These are phyloP conservation scores for Cyberlindnera saturnus DNA, from an alignment of 805 yeast species.

Conservation along the genomic window DNA sequence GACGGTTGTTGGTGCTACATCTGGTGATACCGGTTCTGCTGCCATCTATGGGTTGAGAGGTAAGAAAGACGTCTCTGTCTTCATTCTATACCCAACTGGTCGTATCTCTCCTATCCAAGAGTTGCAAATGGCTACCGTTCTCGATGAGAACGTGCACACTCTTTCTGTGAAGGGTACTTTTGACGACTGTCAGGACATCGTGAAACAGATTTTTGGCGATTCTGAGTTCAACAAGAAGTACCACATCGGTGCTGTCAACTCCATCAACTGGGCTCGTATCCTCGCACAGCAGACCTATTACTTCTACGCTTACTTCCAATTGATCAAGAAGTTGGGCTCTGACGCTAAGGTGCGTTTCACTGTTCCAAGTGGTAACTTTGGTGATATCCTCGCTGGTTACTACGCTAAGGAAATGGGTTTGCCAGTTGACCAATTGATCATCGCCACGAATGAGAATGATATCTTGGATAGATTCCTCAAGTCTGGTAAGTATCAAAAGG, in stretches of 20 bases:
- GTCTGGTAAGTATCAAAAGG: conserved; percentile 79
- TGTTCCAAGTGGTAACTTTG: conserved; percentile 97
- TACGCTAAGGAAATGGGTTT: conserved; percentile 94
- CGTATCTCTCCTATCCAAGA: conserved; percentile 97
- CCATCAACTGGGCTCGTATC: conserved; percentile 98
- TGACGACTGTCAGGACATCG: conserved; percentile 97
- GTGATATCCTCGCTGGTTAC: conserved; percentile 95
- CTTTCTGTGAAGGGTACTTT: conserved; percentile 93
- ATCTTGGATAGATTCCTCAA: conserved; percentile 89
- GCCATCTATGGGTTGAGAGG: conserved; percentile 97
- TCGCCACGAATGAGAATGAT: conserved; percentile 95
- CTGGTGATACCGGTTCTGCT: conserved; percentile 99
- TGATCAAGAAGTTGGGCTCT: conserved; percentile 35
- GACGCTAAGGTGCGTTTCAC: conserved; percentile 64
- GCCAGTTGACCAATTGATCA: conserved; percentile 78
- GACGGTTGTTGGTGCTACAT: conserved; percentile 98
- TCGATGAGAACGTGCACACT: conserved; percentile 89
- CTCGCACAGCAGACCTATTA: conserved; percentile 97
- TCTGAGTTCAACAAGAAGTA: conserved; percentile 78
- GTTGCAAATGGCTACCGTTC: conserved; percentile 96
- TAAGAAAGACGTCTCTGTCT: conserved; percentile 95
- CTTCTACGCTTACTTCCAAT: conserved; percentile 84
- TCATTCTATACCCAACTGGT: conserved; percentile 94
- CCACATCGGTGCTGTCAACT: conserved; percentile 96
- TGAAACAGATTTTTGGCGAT: conserved; percentile 90